These are phyloP conservation scores for Codiaeum variegatum DNA, from an alignment of 441 rosid genomes.

Conservation along the genomic window DNA sequence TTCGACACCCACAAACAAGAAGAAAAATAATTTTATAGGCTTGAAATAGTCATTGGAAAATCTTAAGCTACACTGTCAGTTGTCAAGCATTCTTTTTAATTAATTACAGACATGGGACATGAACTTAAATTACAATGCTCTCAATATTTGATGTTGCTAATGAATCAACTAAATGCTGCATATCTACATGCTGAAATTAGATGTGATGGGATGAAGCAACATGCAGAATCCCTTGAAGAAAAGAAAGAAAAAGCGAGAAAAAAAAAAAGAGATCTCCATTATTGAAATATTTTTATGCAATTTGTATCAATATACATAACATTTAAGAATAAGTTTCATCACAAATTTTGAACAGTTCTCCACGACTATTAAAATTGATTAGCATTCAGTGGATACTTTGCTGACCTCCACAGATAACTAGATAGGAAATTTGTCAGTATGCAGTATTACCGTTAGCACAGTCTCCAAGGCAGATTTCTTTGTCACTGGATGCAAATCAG, in stretches of 20 bases:
- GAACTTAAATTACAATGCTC: neutral
- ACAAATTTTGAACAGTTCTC: neutral
- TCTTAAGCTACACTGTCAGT: neutral
- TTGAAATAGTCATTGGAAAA: neutral
- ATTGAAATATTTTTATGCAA: neutral
- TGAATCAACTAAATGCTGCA: neutral
- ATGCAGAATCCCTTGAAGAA: neutral
- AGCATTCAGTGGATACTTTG: conserved; percentile 5
- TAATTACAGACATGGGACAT: neutral
- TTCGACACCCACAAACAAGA: neutral
- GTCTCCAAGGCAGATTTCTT: conserved; percentile 94
- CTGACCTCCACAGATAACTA: conserved; percentile 12
- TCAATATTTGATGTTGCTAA: neutral
- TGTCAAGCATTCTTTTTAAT: neutral
- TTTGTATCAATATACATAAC: neutral
- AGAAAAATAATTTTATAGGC: neutral
- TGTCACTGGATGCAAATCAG: conserved; percentile 88
- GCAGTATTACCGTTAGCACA: conserved; percentile 76
- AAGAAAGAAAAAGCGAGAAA: neutral
- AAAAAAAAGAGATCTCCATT: neutral
- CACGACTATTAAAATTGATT: neutral
- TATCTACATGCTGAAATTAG: neutral
- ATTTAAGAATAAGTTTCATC: neutral
- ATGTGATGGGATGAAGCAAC: neutral
- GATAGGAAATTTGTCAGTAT: conserved; percentile 15